phyloP scores from a whole-genome alignment of 768 basidiomycete genomes.

The Clitopilus hobsonii region DNA sequence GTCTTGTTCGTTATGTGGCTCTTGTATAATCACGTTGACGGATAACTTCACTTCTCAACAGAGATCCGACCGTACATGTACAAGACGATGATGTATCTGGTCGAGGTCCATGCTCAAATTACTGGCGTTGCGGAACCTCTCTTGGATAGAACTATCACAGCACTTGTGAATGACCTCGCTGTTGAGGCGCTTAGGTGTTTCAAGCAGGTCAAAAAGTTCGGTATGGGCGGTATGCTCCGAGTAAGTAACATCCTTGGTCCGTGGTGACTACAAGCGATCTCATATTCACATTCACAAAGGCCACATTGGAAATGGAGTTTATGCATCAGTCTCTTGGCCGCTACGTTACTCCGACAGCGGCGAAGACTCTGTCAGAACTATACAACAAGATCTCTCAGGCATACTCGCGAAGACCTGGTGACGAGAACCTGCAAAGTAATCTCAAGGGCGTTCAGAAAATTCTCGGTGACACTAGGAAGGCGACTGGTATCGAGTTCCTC shows the following conservation, averaged over 20 bases:
- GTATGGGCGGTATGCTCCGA: conserved; percentile 97
- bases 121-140: conserved; percentile 74
- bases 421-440: conserved; percentile 81
- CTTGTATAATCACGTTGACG: conserved; percentile 3
- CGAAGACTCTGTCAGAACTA: conserved; percentile 81
- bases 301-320: conserved; percentile 98
- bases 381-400: conserved; percentile 95
- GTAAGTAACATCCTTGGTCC: conserved; percentile 39
- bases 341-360: conserved; percentile 79
- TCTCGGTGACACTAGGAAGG: conserved; percentile 79
- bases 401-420: conserved; percentile 80
- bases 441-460: conserved; percentile 91
- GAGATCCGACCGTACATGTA: conserved; percentile 97
- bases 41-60: neutral
- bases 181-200: conserved; percentile 82
- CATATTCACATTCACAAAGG: conserved; percentile 40
- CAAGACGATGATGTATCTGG: conserved; percentile 81
- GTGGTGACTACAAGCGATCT: conserved; percentile 1
- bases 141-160: conserved; percentile 75
- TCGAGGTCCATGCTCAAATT: conserved; percentile 89
- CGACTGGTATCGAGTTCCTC: conserved; percentile 91
- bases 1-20: conserved; percentile 24
- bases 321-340: conserved; percentile 93
- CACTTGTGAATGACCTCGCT: conserved; percentile 79
- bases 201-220: conserved; percentile 84